These are phyloP conservation scores for Golubevia pallescens DNA, from an alignment of 1,284 basidiomycete species.

Conservation along the genomic window DNA sequence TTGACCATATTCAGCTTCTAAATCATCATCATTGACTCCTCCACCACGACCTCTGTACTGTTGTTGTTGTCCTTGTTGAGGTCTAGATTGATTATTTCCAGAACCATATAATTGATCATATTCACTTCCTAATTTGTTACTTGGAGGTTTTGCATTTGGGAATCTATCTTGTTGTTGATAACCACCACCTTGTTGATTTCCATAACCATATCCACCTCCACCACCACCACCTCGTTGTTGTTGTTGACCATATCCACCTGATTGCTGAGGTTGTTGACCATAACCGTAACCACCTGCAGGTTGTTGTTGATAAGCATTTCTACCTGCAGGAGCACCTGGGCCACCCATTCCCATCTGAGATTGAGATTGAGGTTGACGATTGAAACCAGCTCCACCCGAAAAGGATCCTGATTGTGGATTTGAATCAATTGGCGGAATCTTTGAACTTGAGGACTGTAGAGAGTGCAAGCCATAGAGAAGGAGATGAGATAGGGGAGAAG, in stretches of 20 bases:
- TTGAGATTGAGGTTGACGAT: background rate
- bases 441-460: background rate
- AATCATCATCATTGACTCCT: constrained; percentile 30
- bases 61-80: constrained; percentile 2
- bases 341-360: constrained; percentile 2
- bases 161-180: constrained; percentile 12
- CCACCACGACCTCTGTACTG: constrained; percentile 10
- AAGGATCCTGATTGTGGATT: background rate
- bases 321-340: constrained; percentile 4
- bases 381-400: constrained; percentile 6
- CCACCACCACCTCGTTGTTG: too few relatives aligned
- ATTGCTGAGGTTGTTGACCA: background rate
- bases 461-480: too few relatives aligned
- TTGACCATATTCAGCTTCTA: constrained; percentile 53
- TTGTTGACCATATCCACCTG: constrained; percentile 5
- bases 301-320: constrained; percentile 1
- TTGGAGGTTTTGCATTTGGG: constrained; percentile 33
- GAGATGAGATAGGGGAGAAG: too few relatives aligned
- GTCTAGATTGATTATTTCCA: constrained; percentile 15
- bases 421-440: constrained; percentile 14
- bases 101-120: constrained; percentile 31
- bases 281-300: background rate
- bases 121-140: constrained; percentile 26
- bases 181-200: background rate
- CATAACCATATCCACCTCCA: background rate